Percentiles rank a stretch among this genome's conserved stretches.
phyloP scores from a whole-genome alignment of 2,329 filamentous ascomycete genomes.

The Hypoxylon sp. region DNA sequence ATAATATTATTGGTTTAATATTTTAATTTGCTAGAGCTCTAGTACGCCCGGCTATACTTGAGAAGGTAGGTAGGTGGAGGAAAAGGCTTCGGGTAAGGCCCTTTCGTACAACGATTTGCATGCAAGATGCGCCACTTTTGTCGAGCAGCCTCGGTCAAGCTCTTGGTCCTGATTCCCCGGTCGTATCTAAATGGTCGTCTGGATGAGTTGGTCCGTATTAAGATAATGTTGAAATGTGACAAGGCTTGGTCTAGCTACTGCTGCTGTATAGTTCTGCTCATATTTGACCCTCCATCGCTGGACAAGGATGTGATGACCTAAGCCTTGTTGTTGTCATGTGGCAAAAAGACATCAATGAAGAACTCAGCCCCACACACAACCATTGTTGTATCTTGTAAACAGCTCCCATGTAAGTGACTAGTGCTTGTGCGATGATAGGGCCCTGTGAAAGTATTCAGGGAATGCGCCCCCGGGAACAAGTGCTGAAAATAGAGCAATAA shows the following conservation, averaged over 20 bases:
- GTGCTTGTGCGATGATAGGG: slow-evolving; percentile 10
- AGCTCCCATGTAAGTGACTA: slow-evolving; percentile 13
- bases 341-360: slow-evolving; percentile 22
- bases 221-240: slow-evolving; percentile 37
- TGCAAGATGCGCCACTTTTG: slow-evolving; percentile 43
- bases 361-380: slow-evolving; percentile 12
- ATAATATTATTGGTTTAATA: slow-evolving; percentile 34
- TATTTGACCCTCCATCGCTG: slow-evolving; percentile 20
- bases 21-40: slow-evolving; percentile 32
- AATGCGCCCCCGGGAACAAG: slow-evolving; percentile 8
- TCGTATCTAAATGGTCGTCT: slow-evolving; percentile 32
- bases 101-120: slow-evolving; percentile 48
- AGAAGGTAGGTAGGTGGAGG: slow-evolving; percentile 47
- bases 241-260: slow-evolving; percentile 33
- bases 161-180: slow-evolving; percentile 31
- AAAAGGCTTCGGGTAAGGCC: slow-evolving; percentile 50
- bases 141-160: slow-evolving; percentile 42
- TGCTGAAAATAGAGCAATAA: slow-evolving; percentile 21
- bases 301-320: slow-evolving; percentile 31
- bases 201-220: slow-evolving; percentile 35
- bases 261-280: slow-evolving; percentile 25
- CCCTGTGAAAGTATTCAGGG: slow-evolving; percentile 13
- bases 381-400: slow-evolving; percentile 5
- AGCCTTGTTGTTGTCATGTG: slow-evolving; percentile 31
- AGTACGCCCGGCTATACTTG: slow-evolving; percentile 43